Evolutionary conservation across 2,329 filamentous ascomycete genomes (phyloP).

Genomic region (Pseudocercospora fuligena): DNA sequence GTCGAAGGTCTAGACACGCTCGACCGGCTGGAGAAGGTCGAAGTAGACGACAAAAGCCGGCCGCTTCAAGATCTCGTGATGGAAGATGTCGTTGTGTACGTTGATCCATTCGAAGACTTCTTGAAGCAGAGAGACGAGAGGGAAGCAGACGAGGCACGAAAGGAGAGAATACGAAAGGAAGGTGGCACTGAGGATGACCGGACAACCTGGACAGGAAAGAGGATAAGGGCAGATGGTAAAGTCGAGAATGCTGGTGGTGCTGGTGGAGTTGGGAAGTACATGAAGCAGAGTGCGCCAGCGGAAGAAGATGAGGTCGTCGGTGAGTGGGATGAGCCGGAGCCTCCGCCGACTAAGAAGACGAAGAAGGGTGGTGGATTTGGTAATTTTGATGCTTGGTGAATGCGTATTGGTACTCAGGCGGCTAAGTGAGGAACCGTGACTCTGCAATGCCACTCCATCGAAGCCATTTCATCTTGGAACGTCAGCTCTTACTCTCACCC

Average conservation of each 20-base stretch:
- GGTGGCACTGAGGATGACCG: conserved; percentile 85
- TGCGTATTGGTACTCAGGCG: background rate
- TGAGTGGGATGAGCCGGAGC: conserved; percentile 63
- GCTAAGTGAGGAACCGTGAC: no score
- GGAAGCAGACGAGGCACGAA: conserved; percentile 65
- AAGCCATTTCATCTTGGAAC: no score
- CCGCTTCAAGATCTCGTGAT: conserved; percentile 81
- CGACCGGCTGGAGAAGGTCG: conserved; percentile 74
- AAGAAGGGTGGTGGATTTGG: conserved; percentile 74
- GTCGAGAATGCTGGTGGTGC: conserved; percentile 53
- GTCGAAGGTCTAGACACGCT: conserved; percentile 73
- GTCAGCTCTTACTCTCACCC: no score
- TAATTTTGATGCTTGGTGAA: conserved; percentile 90
- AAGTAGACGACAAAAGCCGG: conserved; percentile 74
- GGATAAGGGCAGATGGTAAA: conserved; percentile 71
- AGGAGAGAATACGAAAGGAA: conserved; percentile 64
- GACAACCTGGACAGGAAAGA: conserved; percentile 95
- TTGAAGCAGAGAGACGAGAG: conserved; percentile 64
- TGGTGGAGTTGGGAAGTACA: conserved; percentile 76
- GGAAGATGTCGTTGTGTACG: conserved; percentile 79
- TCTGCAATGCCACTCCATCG: no score
- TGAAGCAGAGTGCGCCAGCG: conserved; percentile 61
- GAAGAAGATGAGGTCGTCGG: conserved; percentile 65
- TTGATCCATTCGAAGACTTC: conserved; percentile 96
- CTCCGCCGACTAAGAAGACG: conserved; percentile 80